Evolutionary conservation across 2,329 filamentous ascomycete genomes (phyloP).

Genomic region (Curvularia lunata): DNA sequence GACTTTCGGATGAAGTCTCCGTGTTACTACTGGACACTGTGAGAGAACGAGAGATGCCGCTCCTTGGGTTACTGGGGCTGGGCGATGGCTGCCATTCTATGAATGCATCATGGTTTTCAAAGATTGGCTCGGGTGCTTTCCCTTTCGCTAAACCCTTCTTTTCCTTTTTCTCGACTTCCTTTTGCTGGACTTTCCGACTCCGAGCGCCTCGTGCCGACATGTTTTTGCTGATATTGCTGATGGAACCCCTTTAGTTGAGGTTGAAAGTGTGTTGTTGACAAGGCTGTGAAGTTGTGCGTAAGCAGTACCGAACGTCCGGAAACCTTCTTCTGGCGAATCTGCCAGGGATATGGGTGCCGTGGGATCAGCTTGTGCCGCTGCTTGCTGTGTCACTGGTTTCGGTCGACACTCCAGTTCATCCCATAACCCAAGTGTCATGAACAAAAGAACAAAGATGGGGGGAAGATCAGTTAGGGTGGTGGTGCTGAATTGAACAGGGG

Average conservation of each 20-base stretch:
- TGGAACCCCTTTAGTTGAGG: neutral
- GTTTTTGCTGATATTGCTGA: slow-evolving; percentile 4
- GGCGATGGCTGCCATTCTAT: slow-evolving; percentile 38
- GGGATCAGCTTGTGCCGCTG: neutral
- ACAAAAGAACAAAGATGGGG: slow-evolving; percentile 3
- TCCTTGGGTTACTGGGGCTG: slow-evolving; percentile 26
- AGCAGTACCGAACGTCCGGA: neutral
- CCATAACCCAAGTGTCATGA: neutral
- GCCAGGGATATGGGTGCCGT: neutral
- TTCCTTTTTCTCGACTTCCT: slow-evolving; percentile 50
- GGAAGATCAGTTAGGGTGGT: slow-evolving; percentile 4
- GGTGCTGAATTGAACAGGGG: slow-evolving; percentile 2
- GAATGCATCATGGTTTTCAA: slow-evolving; percentile 36
- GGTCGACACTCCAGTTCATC: neutral
- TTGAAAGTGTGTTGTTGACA: neutral
- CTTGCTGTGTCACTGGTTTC: neutral
- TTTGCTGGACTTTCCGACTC: slow-evolving; percentile 49
- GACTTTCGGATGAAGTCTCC: slow-evolving; percentile 29
- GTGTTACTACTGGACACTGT: slow-evolving; percentile 41
- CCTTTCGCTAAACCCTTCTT: slow-evolving; percentile 45
- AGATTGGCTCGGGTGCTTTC: slow-evolving; percentile 33
- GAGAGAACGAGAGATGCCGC: slow-evolving; percentile 33
- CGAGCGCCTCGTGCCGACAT: slow-evolving; percentile 52
- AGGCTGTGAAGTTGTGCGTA: neutral
- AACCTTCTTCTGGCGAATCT: neutral